Conservation (phyloP, 2,329 filamentous ascomycete genomes). For the Karstenula rhodostoma region DNA sequence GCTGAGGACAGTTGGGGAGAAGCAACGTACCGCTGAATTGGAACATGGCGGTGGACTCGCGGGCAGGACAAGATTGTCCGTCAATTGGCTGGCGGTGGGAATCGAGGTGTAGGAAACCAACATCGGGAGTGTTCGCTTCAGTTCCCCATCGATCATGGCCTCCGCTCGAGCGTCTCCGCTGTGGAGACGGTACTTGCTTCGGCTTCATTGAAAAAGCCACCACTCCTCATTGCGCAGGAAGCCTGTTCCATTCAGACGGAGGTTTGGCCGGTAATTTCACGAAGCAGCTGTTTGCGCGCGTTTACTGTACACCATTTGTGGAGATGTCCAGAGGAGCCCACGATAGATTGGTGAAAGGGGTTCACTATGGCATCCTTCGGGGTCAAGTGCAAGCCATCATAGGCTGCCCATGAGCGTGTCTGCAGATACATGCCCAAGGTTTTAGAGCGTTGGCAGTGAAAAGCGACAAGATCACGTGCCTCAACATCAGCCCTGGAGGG, state of each 20-base stretch:
- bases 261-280: not conserved
- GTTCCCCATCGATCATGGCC: not conserved
- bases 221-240: not conserved
- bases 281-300: not conserved
- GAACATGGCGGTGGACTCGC: slow-evolving; percentile 39
- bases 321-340: not conserved
- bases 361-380: not conserved
- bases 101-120: slow-evolving; percentile 6
- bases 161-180: slow-evolving; percentile 18
- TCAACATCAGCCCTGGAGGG: not conserved
- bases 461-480: slow-evolving; percentile 13
- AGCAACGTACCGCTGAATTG: slow-evolving; percentile 47
- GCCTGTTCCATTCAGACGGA: not conserved
- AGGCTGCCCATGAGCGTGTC: not conserved
- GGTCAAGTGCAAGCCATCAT: not conserved
- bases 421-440: not conserved
- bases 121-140: slow-evolving; percentile 8
- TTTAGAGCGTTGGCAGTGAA: not conserved
- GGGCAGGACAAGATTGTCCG: not conserved
- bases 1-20: slow-evolving; percentile 3
- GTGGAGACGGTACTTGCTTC: slow-evolving; percentile 2
- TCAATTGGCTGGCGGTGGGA: slow-evolving; percentile 14
- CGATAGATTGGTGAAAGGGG: too few species aligned
- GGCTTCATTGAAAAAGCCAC: not conserved
- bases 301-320: not conserved